Conservation (phyloP, 805 yeast genomes). For the Soucietia sequanensis region DNA sequence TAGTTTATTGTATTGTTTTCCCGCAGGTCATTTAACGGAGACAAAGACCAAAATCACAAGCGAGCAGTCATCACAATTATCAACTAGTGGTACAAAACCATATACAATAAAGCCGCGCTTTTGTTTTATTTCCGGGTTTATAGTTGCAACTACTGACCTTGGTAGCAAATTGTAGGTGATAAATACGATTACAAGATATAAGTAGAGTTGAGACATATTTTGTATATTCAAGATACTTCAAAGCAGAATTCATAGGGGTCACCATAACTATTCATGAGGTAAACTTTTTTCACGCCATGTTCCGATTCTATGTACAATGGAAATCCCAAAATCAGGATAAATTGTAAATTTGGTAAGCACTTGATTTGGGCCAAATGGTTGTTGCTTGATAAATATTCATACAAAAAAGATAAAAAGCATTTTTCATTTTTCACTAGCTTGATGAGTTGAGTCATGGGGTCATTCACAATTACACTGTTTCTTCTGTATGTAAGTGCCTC, state of each 20-base stretch:
- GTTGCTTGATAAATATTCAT: background rate
- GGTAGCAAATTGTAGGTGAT: no score
- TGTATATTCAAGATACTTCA: no score
- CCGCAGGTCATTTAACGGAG: no score
- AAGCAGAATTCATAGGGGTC: background rate
- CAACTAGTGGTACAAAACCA: no score
- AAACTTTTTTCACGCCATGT: background rate
- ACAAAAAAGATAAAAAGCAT: background rate
- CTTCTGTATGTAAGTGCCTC: background rate
- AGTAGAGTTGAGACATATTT: no score
- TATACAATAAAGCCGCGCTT: no score
- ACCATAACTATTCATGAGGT: background rate
- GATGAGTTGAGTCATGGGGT: constrained; percentile 9
- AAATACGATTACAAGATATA: no score
- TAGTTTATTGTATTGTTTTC: no score
- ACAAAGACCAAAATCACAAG: no score
- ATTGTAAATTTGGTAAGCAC: background rate
- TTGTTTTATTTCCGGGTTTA: no score
- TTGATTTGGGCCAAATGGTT: background rate
- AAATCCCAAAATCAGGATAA: background rate
- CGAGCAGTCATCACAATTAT: no score
- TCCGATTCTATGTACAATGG: background rate
- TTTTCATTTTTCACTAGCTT: background rate
- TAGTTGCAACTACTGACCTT: no score
- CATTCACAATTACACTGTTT: constrained; percentile 6